A percentile compares a stretch with the other conserved stretches of the same genome.
Evolutionary conservation across 345 rosid genomes (phyloP).

Genomic region (Passiflora organensis): DNA sequence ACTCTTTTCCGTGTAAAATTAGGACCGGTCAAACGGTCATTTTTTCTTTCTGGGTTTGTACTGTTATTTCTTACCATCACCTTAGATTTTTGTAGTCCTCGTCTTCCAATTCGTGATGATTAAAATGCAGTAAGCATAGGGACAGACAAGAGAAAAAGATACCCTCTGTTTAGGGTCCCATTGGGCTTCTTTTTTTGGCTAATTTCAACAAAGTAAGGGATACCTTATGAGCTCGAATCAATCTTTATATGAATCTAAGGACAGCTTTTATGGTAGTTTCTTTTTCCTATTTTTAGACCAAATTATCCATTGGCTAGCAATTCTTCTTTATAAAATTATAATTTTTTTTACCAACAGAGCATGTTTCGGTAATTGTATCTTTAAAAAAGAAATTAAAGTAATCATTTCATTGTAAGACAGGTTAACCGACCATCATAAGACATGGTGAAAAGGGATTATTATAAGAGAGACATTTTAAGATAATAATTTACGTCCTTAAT

Average conservation of each 20-base stretch:
- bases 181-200: constrained; percentile 13
- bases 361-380: too few relatives aligned
- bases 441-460: too few relatives aligned
- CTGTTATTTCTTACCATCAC: neutral
- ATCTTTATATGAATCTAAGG: constrained; percentile 24
- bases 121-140: constrained; percentile 1
- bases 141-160: neutral
- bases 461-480: too few relatives aligned
- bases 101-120: constrained; percentile 10
- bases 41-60: neutral
- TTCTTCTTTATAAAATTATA: too few relatives aligned
- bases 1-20: too few relatives aligned
- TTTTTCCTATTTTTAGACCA: constrained; percentile 9
- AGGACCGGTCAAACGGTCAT: too few relatives aligned
- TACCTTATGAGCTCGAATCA: neutral
- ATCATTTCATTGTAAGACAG: constrained; percentile 24
- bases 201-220: constrained; percentile 22
- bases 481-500: constrained; percentile 20
- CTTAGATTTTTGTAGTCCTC: constrained; percentile 11
- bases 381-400: neutral
- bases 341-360: too few relatives aligned
- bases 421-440: constrained; percentile 18
- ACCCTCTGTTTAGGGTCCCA: constrained; percentile 7
- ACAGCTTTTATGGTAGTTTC: constrained; percentile 24
- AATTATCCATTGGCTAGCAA: neutral